These are phyloP conservation scores for Globisporangium parvum DNA, from an alignment of 352 stramenopile species.

Conservation along the genomic window DNA sequence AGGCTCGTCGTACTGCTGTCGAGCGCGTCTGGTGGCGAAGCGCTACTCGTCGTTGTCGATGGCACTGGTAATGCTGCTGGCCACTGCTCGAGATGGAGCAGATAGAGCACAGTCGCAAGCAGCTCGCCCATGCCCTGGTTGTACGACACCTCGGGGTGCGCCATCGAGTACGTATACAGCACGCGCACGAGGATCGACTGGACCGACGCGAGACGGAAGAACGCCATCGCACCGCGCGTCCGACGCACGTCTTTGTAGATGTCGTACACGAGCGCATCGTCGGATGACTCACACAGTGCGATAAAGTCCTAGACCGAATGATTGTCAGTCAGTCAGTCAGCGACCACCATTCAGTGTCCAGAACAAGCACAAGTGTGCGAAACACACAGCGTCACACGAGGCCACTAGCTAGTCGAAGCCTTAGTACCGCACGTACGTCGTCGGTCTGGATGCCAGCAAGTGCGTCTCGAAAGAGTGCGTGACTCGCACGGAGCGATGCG, in stretches of 20 bases:
- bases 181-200: slow-evolving; percentile 61
- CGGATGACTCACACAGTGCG: slow-evolving; percentile 35
- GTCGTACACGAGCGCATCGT: slow-evolving; percentile 48
- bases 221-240: slow-evolving; percentile 53
- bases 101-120: slow-evolving; percentile 63
- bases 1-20: slow-evolving; percentile 1
- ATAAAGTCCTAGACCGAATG: slow-evolving; percentile 32
- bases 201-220: slow-evolving; percentile 38
- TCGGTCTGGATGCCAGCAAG: slow-evolving; percentile 23
- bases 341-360: neutral
- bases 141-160: slow-evolving; percentile 66
- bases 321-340: too few relatives aligned
- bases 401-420: neutral
- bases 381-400: too few relatives aligned
- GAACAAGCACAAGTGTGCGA: neutral
- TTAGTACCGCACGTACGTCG: slow-evolving; percentile 6
- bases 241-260: slow-evolving; percentile 73
- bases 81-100: slow-evolving; percentile 70
- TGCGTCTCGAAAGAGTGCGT: slow-evolving; percentile 29
- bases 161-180: slow-evolving; percentile 62
- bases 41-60: neutral
- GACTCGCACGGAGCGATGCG: slow-evolving; percentile 20
- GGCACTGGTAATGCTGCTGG: slow-evolving; percentile 1
- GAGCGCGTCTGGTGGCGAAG: slow-evolving; percentile 10
- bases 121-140: slow-evolving; percentile 80